These are phyloP conservation scores for Pilatotrama ljubarskyi DNA, from an alignment of 768 basidiomycete species.

Conservation along the genomic window DNA sequence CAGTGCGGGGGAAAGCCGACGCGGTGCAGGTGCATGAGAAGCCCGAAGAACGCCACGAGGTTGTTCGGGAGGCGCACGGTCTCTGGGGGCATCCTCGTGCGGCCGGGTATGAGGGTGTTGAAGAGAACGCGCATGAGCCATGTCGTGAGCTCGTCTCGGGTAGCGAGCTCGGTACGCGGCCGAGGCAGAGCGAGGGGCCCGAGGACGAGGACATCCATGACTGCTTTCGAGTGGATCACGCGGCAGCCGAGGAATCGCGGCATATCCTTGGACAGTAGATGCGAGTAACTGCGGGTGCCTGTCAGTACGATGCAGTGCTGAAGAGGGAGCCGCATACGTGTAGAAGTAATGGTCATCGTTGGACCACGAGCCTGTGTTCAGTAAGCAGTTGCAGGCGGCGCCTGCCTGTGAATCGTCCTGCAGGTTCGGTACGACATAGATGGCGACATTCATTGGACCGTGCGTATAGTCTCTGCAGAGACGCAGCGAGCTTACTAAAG, in stretches of 20 bases:
- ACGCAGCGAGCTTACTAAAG: background rate
- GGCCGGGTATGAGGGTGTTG: constrained; percentile 29
- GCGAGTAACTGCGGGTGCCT: constrained; percentile 28
- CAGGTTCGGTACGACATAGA: constrained; percentile 31
- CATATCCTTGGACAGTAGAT: constrained; percentile 31
- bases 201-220: constrained; percentile 2
- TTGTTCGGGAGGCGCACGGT: constrained; percentile 36
- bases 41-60: constrained; percentile 33
- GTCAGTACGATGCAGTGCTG: background rate
- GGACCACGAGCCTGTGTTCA: constrained; percentile 33
- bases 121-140: constrained; percentile 37
- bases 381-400: constrained; percentile 33
- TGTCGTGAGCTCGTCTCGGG: constrained; percentile 29
- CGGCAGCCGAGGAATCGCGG: constrained; percentile 31
- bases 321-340: constrained; percentile 24
- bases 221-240: constrained; percentile 20
- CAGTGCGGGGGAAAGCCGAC: constrained; percentile 39
- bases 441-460: constrained; percentile 32
- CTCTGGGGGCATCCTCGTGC: constrained; percentile 19
- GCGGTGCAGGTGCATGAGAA: constrained; percentile 33
- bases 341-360: constrained; percentile 33
- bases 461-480: constrained; percentile 34
- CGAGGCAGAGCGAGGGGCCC: constrained; percentile 1
- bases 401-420: constrained; percentile 27
- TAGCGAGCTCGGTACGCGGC: constrained; percentile 19